Conservation (phyloP, 352 stramenopile genomes). For the Globisporangium paddicum region DNA sequence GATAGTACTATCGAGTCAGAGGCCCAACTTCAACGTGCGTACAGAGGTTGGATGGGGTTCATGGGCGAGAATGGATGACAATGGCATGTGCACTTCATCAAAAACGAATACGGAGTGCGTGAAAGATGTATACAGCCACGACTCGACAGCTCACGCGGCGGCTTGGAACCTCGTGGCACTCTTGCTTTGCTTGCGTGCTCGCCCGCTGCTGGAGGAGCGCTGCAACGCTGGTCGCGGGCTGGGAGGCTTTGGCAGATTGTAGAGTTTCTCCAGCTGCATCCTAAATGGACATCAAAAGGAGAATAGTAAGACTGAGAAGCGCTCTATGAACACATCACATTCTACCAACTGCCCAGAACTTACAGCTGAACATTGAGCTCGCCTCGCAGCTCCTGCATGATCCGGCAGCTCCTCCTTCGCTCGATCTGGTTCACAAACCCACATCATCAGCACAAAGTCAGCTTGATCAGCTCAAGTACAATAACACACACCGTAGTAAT, state of each 20-base stretch:
- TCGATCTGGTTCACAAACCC: slow-evolving; percentile 14
- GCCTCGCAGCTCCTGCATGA: slow-evolving; percentile 20
- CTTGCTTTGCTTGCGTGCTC: slow-evolving; percentile 3
- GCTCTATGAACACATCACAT: background rate
- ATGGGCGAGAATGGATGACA: background rate
- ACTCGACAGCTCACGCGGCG: background rate
- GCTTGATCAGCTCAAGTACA: background rate
- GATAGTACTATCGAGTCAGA: background rate
- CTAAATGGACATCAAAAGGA: background rate
- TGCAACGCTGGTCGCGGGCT: slow-evolving; percentile 4
- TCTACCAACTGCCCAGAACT: background rate
- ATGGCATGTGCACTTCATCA: background rate
- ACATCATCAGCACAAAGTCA: no score
- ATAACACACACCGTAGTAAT: background rate
- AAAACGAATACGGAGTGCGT: background rate
- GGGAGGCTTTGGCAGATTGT: slow-evolving; percentile 8
- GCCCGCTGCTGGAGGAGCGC: slow-evolving; percentile 2
- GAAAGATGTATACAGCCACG: background rate
- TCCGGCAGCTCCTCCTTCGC: slow-evolving; percentile 13
- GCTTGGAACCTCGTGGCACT: slow-evolving; percentile 6
- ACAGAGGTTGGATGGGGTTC: background rate
- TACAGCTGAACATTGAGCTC: slow-evolving; percentile 20
- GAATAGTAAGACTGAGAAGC: background rate
- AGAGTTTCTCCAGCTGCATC: slow-evolving; percentile 17
- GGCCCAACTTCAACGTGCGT: background rate